A percentile compares a stretch with the other conserved stretches of the same genome.
Evolutionary conservation across 192 early-diverging fungal species (phyloP).

Genomic region (Coemansia sp.): DNA sequence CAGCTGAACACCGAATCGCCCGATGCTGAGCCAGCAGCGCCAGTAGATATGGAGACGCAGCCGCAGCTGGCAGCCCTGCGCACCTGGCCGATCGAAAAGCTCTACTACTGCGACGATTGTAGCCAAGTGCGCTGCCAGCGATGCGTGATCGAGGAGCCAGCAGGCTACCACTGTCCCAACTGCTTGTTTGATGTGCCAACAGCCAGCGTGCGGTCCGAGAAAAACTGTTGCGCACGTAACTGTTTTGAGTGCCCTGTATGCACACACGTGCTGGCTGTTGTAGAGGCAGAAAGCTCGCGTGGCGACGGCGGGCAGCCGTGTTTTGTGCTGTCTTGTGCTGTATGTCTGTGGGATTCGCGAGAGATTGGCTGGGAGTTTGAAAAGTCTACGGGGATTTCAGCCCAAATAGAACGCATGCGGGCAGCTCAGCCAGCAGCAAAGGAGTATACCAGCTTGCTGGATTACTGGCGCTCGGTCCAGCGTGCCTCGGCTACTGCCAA

Average conservation of each 20-base stretch:
- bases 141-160: slow-evolving; percentile 82
- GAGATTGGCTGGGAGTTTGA: slow-evolving; percentile 92
- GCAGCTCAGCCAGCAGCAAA: slow-evolving; percentile 64
- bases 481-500: slow-evolving; percentile 39
- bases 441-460: slow-evolving; percentile 82
- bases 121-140: slow-evolving; percentile 72
- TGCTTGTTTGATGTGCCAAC: slow-evolving; percentile 96
- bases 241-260: slow-evolving; percentile 93
- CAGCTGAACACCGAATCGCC: not conserved
- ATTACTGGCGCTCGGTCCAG: slow-evolving; percentile 79
- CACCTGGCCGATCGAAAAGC: slow-evolving; percentile 58
- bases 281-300: slow-evolving; percentile 46
- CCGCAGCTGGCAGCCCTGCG: slow-evolving; percentile 28
- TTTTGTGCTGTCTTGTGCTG: slow-evolving; percentile 73
- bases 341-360: slow-evolving; percentile 92
- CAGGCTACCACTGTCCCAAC: slow-evolving; percentile 91
- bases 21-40: not conserved
- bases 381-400: slow-evolving; percentile 87
- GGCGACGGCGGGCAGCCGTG: slow-evolving; percentile 46
- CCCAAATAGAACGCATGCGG: slow-evolving; percentile 80
- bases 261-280: slow-evolving; percentile 72
- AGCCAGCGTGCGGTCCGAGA: slow-evolving; percentile 94
- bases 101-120: slow-evolving; percentile 92
- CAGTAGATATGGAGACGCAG: not conserved
- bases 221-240: slow-evolving; percentile 88